phyloP scores from a whole-genome alignment of 164 flowering plant genomes.

The Stephania yunnanensis region DNA sequence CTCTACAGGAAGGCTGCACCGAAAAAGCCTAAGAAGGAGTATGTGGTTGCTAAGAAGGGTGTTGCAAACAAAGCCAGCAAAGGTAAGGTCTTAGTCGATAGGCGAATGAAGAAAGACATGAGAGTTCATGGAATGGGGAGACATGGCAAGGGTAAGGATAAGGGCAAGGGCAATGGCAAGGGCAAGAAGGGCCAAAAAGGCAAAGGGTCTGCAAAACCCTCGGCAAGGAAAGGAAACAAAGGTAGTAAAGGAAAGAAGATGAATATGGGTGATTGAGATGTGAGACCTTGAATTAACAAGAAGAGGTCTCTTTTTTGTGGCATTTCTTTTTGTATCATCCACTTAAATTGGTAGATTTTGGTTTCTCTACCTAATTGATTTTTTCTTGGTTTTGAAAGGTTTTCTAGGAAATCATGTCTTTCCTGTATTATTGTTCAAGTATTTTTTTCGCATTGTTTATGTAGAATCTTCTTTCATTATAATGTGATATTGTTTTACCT shows the following conservation, averaged over 20 bases:
- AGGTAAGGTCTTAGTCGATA: constrained; percentile 81
- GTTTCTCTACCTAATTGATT: neutral
- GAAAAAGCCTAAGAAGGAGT: constrained; percentile 71
- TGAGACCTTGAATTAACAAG: neutral
- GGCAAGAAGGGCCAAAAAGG: constrained; percentile 38
- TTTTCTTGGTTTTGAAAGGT: too few relatives aligned
- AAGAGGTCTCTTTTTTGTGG: neutral
- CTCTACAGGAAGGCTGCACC: constrained; percentile 79
- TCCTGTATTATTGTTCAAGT: too few relatives aligned
- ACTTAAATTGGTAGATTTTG: neutral
- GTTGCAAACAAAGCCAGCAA: constrained; percentile 69
- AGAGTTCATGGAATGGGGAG: constrained; percentile 48
- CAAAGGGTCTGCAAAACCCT: constrained; percentile 34
- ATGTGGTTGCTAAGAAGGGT: constrained; percentile 94
- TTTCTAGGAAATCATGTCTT: too few relatives aligned
- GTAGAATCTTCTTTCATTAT: too few relatives aligned
- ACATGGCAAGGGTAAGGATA: constrained; percentile 37
- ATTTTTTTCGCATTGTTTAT: too few relatives aligned
- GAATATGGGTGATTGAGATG: neutral
- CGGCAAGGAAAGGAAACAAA: constrained; percentile 24
- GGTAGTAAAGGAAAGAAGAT: constrained; percentile 21
- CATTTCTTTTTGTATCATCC: neutral
- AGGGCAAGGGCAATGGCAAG: constrained; percentile 57
- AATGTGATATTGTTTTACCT: too few relatives aligned
- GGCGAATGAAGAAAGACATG: constrained; percentile 84